phyloP scores from a whole-genome alignment of 306 rosid genomes.

The Sechiopsis laciniata region DNA sequence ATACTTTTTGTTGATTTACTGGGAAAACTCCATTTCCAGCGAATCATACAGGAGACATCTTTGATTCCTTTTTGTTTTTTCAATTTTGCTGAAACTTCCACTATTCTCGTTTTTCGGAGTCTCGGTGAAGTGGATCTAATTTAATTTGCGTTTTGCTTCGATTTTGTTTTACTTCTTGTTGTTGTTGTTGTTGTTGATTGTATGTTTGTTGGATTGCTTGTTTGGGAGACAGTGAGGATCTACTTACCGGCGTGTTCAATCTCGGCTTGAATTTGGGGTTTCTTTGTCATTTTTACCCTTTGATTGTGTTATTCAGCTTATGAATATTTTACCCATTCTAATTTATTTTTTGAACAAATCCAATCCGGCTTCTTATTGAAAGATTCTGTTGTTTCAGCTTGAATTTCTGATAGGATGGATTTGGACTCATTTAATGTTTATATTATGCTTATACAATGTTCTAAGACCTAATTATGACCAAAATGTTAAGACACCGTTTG shows the following conservation, averaged over 20 bases:
- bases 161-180: background rate
- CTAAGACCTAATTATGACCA: background rate
- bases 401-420: background rate
- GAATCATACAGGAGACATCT: background rate
- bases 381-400: background rate
- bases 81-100: background rate
- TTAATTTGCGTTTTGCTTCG: slow-evolving; percentile 5
- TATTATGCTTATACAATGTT: background rate
- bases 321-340: background rate
- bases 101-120: background rate
- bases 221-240: background rate
- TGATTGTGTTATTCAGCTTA: background rate
- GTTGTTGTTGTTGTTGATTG: background rate
- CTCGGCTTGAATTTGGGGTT: background rate
- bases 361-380: background rate
- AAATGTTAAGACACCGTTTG: too few relatives aligned
- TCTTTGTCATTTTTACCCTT: background rate
- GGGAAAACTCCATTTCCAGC: background rate
- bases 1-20: slow-evolving; percentile 1
- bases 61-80: background rate
- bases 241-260: background rate
- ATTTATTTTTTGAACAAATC: background rate
- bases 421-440: background rate
- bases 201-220: background rate
- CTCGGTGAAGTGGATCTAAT: background rate